A percentile compares a stretch with the other conserved stretches of the same genome.
Evolutionary conservation across 139 green algal genomes (phyloP).

Genomic region (Chloropicon primus): DNA sequence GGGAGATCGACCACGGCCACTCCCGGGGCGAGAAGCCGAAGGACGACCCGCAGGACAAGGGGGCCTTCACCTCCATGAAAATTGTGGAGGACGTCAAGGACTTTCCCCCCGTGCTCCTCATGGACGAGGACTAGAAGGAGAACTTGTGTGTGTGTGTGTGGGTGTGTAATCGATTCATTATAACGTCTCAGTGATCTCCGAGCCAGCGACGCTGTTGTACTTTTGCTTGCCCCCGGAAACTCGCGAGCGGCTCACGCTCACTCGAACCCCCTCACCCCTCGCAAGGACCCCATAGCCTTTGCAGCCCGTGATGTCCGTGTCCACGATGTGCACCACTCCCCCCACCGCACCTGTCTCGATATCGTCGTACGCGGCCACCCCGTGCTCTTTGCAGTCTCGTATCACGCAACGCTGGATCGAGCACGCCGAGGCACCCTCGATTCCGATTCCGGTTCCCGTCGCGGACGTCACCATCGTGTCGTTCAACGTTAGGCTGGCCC

Average conservation of each 20-base stretch:
- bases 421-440: constrained; percentile 18
- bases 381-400: constrained; percentile 25
- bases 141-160: too few relatives aligned
- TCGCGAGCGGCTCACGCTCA: too few relatives aligned
- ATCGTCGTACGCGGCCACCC: constrained; percentile 30
- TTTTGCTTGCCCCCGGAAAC: too few relatives aligned
- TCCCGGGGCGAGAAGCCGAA: constrained; percentile 8
- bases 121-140: constrained; percentile 43
- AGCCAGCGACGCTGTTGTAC: neutral
- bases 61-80: constrained; percentile 23
- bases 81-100: constrained; percentile 45
- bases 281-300: neutral
- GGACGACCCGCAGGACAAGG: constrained; percentile 5
- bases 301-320: neutral
- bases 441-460: constrained; percentile 21
- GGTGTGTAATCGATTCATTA: too few relatives aligned
- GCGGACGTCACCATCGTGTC: constrained; percentile 25
- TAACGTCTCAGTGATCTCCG: neutral
- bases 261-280: neutral
- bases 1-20: constrained; percentile 5
- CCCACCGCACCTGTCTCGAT: neutral
- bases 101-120: constrained; percentile 60
- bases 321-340: neutral
- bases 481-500: neutral
- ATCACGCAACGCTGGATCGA: neutral